Conservation (phyloP, 495 filamentous ascomycete species). For the Bryoglossum gracile region DNA sequence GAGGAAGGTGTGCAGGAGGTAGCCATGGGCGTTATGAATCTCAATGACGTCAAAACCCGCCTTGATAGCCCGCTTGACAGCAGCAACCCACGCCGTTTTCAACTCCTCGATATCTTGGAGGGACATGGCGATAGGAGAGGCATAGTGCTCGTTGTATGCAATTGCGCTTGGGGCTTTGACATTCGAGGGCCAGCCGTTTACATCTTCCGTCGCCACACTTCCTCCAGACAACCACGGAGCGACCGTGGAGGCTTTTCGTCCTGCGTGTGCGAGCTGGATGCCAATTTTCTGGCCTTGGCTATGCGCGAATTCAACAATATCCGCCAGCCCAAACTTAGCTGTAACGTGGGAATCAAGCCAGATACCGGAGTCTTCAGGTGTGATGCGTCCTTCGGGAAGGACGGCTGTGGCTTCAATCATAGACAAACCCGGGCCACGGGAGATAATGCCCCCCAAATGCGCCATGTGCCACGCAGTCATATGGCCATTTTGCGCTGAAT, state of each 20-base stretch:
- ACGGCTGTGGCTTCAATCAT: conserved; percentile 73
- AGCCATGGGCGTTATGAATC: conserved; percentile 44
- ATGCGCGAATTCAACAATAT: conserved; percentile 63
- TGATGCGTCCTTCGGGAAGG: conserved; percentile 65
- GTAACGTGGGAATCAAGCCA: conserved; percentile 71
- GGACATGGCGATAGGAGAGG: conserved; percentile 40
- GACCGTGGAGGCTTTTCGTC: conserved; percentile 63
- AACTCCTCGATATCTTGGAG: conserved; percentile 48
- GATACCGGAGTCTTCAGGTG: conserved; percentile 61
- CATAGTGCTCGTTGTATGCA: conserved; percentile 43
- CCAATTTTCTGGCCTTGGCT: conserved; percentile 61
- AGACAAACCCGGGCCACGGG: conserved; percentile 59
- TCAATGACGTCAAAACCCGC: conserved; percentile 51
- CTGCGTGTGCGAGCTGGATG: conserved; percentile 72
- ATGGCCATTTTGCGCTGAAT: conserved; percentile 57
- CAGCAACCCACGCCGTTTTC: conserved; percentile 47
- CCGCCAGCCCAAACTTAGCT: conserved; percentile 47
- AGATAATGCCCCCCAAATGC: conserved; percentile 47
- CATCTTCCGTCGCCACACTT: conserved; percentile 43
- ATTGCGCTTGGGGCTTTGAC: conserved; percentile 49
- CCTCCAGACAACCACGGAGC: conserved; percentile 55
- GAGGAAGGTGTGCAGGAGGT: conserved; percentile 48
- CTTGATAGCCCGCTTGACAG: conserved; percentile 46
- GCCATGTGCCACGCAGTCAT: conserved; percentile 54
- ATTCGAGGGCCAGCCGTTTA: conserved; percentile 52